Evolutionary conservation across 495 filamentous ascomycete species (phyloP).

Genomic region (Tuber magnatum): DNA sequence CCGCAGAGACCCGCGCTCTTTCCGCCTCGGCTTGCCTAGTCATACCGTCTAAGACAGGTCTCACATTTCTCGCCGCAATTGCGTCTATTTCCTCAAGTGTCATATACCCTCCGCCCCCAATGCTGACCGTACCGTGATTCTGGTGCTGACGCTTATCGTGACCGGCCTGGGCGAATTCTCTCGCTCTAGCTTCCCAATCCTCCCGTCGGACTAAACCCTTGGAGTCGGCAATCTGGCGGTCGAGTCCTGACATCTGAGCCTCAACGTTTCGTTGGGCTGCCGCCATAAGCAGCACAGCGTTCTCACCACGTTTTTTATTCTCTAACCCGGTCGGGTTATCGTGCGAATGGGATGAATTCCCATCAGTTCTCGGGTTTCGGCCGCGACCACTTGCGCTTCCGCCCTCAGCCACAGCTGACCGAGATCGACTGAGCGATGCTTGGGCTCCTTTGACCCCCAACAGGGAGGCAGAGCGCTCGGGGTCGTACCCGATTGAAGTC

Average conservation of each 20-base stretch:
- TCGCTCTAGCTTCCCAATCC: constrained; percentile 22
- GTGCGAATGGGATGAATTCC: constrained; percentile 12
- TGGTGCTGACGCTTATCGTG: constrained; percentile 25
- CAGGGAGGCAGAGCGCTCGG: constrained; percentile 17
- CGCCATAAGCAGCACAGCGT: constrained; percentile 66
- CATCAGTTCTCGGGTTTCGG: constrained; percentile 6
- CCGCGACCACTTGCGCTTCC: constrained; percentile 6
- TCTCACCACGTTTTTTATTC: constrained; percentile 62
- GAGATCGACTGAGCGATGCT: constrained; percentile 16
- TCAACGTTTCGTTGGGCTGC: constrained; percentile 79
- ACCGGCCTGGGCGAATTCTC: constrained; percentile 20
- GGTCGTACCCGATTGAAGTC: constrained; percentile 24
- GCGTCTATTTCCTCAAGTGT: constrained; percentile 71
- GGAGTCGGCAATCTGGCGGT: constrained; percentile 37
- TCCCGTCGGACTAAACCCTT: constrained; percentile 22
- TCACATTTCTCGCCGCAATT: constrained; percentile 71
- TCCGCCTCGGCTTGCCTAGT: constrained; percentile 64
- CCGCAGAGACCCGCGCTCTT: constrained; percentile 53
- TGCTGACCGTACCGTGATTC: constrained; percentile 60
- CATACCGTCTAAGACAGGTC: constrained; percentile 87
- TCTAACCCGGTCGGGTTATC: constrained; percentile 60
- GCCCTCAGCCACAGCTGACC: constrained; percentile 6
- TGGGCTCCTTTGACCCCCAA: constrained; percentile 16
- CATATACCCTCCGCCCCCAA: constrained; percentile 75
- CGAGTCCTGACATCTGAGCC: constrained; percentile 31